Percentiles rank a stretch among this genome's conserved stretches.
Evolutionary conservation across 2,329 filamentous ascomycete genomes (phyloP).

Genomic region (Aureobasidium pullulans): DNA sequence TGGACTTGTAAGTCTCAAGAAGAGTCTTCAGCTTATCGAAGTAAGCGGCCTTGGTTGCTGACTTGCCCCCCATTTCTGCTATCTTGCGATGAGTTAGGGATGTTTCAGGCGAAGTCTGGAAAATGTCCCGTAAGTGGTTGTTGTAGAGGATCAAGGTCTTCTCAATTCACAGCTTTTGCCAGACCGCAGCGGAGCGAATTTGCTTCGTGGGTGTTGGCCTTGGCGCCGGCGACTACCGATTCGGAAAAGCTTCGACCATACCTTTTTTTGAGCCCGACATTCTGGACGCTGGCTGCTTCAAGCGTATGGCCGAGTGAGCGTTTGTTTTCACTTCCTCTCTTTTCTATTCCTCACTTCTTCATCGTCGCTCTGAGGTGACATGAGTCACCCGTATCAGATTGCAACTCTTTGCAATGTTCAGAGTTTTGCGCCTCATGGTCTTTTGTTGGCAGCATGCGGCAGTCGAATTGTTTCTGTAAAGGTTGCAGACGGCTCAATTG

Average conservation of each 20-base stretch:
- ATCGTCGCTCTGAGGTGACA: not conserved
- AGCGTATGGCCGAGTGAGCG: not conserved
- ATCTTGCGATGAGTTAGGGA: conserved; percentile 18
- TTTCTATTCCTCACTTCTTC: not conserved
- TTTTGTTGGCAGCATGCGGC: conserved; percentile 68
- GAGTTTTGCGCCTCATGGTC: conserved; percentile 25
- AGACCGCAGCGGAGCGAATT: conserved; percentile 2
- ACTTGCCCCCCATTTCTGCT: conserved; percentile 52
- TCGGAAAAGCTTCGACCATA: conserved; percentile 7
- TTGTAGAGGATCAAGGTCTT: conserved; percentile 5
- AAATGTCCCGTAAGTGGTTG: conserved; percentile 10
- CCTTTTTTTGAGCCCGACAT: not conserved
- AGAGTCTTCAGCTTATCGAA: conserved; percentile 99
- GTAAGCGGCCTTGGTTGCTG: conserved; percentile 88
- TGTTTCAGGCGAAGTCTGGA: conserved; percentile 18
- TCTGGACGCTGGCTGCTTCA: not conserved
- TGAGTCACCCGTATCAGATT: conserved; percentile 10
- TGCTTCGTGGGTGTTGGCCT: conserved; percentile 11
- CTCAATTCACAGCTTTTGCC: not conserved
- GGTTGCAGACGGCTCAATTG: conserved; percentile 48
- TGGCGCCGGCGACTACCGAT: not conserved
- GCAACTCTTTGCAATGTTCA: not conserved
- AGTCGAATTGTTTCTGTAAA: conserved; percentile 63
- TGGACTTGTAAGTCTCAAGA: conserved; percentile 91
- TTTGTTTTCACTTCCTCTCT: not conserved